Evolutionary conservation across 1,284 basidiomycete genomes (phyloP).

Genomic region (Moesziomyces parantarcticus): DNA sequence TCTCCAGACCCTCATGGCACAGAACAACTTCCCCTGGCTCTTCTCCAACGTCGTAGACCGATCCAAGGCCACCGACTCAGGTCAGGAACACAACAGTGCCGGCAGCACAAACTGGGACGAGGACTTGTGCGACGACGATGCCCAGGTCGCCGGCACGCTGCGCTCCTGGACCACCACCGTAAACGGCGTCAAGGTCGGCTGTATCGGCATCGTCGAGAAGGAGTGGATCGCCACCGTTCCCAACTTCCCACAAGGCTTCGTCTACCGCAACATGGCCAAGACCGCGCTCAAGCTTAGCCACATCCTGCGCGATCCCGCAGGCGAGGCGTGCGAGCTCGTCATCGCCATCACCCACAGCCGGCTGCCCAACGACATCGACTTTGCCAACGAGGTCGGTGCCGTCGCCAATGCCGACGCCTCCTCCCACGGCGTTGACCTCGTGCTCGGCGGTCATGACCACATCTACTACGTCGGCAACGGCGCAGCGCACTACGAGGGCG

Average conservation of each 20-base stretch:
- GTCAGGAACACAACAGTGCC: constrained; percentile 3
- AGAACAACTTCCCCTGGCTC: constrained; percentile 37
- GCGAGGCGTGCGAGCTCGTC: constrained; percentile 74
- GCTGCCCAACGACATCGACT: constrained; percentile 74
- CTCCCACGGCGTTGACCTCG: constrained; percentile 82
- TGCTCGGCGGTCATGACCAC: constrained; percentile 92
- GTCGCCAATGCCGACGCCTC: constrained; percentile 70
- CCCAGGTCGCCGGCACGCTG: constrained; percentile 51
- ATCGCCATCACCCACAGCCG: constrained; percentile 83
- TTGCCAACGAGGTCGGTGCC: constrained; percentile 74
- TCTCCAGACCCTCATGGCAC: constrained; percentile 35
- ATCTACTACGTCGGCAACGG: constrained; percentile 85
- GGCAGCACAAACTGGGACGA: constrained; percentile 65
- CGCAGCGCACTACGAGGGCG: constrained; percentile 78
- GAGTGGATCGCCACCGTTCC: constrained; percentile 87
- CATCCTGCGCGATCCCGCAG: constrained; percentile 77
- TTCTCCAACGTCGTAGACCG: constrained; percentile 71
- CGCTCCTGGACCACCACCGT: constrained; percentile 75
- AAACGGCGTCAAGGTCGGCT: constrained; percentile 77
- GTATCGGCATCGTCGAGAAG: constrained; percentile 86
- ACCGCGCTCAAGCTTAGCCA: constrained; percentile 72
- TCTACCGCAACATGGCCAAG: constrained; percentile 65
- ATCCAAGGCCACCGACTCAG: constrained; percentile 76
- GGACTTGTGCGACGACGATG: constrained; percentile 72
- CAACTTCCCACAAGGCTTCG: constrained; percentile 80